Percentiles rank a stretch among this genome's conserved stretches.
Conservation (phyloP, 2,329 filamentous ascomycete species). For the Fusarium coicis region DNA sequence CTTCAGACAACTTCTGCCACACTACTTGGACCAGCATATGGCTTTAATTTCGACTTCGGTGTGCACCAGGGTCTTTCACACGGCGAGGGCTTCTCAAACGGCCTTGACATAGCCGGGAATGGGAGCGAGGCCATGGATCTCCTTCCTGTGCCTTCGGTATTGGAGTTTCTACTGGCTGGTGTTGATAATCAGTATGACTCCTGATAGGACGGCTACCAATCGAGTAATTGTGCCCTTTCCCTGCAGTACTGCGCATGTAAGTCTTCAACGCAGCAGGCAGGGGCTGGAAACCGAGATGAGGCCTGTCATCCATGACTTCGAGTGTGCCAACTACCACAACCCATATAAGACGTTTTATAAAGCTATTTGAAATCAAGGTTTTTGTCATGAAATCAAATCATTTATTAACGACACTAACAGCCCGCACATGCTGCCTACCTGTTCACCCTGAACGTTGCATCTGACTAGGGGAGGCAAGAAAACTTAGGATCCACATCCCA, state of each 20-base stretch:
- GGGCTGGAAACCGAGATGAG: neutral
- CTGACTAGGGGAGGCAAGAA: neutral
- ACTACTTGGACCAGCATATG: constrained; percentile 11
- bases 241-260: neutral
- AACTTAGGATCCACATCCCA: neutral
- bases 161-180: constrained; percentile 48
- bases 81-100: constrained; percentile 23
- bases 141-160: constrained; percentile 45
- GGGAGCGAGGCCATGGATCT: constrained; percentile 24
- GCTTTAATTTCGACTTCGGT: constrained; percentile 29
- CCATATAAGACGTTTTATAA: neutral
- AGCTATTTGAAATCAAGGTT: neutral
- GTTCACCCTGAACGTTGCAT: neutral
- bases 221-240: neutral
- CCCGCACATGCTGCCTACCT: neutral
- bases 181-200: constrained; percentile 44
- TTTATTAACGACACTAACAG: neutral
- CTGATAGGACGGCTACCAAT: neutral
- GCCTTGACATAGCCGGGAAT: constrained; percentile 17
- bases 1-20: constrained; percentile 16
- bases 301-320: neutral
- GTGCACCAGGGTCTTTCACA: constrained; percentile 30
- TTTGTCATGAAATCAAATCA: neutral
- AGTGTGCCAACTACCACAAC: neutral
- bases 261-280: neutral